phyloP scores from a whole-genome alignment of 768 basidiomycete genomes.

The Clathrus columnatus region DNA sequence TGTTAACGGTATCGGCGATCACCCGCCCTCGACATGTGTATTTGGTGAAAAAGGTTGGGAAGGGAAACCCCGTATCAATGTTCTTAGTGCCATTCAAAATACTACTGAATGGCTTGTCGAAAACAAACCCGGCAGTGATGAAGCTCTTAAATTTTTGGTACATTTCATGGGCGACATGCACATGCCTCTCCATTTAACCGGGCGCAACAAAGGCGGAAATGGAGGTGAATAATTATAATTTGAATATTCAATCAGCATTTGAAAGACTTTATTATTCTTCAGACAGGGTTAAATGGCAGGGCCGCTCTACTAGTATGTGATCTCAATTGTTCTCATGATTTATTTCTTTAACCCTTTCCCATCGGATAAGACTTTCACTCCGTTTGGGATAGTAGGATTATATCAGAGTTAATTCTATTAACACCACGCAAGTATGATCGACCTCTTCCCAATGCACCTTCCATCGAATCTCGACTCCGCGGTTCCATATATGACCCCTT shows the following conservation, averaged over 20 bases:
- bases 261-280: background rate
- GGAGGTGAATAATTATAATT: constrained; percentile 26
- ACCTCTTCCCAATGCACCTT: constrained; percentile 55
- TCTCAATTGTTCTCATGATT: constrained; percentile 8
- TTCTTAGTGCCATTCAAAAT: constrained; percentile 73
- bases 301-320: constrained; percentile 51
- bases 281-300: constrained; percentile 66
- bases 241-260: background rate
- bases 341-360: constrained; percentile 1
- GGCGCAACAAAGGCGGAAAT: constrained; percentile 84
- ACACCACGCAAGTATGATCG: constrained; percentile 66
- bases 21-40: constrained; percentile 64
- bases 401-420: constrained; percentile 73
- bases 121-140: constrained; percentile 41
- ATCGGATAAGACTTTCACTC: constrained; percentile 63
- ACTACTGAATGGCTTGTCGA: constrained; percentile 49
- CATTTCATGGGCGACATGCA: constrained; percentile 95
- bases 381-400: constrained; percentile 77
- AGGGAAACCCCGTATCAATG: constrained; percentile 47
- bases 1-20: constrained; percentile 63
- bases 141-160: constrained; percentile 85
- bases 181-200: constrained; percentile 86
- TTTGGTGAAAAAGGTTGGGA: constrained; percentile 75
- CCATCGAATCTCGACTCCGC: constrained; percentile 57
- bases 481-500: constrained; percentile 83